phyloP scores from a whole-genome alignment of 192 early-diverging fungal genomes.

The Lunasporangiospora selenospora region DNA sequence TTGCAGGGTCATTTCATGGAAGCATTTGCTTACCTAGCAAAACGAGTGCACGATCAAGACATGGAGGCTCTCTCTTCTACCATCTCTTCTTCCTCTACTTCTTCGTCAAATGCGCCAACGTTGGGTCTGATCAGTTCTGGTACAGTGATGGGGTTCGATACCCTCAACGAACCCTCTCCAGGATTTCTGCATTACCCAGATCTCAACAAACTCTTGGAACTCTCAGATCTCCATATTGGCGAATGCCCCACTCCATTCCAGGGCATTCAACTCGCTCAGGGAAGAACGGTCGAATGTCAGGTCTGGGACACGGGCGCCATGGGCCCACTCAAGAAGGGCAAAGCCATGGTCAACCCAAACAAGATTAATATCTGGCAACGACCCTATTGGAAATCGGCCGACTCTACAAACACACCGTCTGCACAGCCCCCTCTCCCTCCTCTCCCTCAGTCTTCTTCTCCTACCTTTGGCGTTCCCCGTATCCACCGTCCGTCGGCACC shows the following conservation, averaged over 20 bases:
- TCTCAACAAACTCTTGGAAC: constrained; percentile 48
- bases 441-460: too few relatives aligned
- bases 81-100: too few relatives aligned
- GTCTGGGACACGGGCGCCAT: constrained; percentile 53
- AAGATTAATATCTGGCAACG: constrained; percentile 35
- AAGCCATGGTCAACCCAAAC: constrained; percentile 46
- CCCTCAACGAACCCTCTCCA: constrained; percentile 61
- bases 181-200: constrained; percentile 55
- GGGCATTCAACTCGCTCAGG: constrained; percentile 53
- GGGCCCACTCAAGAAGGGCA: constrained; percentile 52
- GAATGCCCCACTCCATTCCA: constrained; percentile 58
- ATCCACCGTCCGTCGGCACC: constrained; percentile 8
- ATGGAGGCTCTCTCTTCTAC: constrained; percentile 17
- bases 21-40: constrained; percentile 47
- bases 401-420: too few relatives aligned
- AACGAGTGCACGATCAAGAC: constrained; percentile 43
- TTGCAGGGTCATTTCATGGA: constrained; percentile 58
- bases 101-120: too few relatives aligned
- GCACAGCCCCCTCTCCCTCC: too few relatives aligned
- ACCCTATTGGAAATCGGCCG: constrained; percentile 33
- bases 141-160: constrained; percentile 58
- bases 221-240: constrained; percentile 55
- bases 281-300: constrained; percentile 49
- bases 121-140: constrained; percentile 15
- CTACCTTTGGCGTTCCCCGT: neutral